A percentile compares a stretch with the other conserved stretches of the same genome.
Evolutionary conservation across 371 early-diverging fungal species (phyloP).

Genomic region (Rhizopus stolonifer): DNA sequence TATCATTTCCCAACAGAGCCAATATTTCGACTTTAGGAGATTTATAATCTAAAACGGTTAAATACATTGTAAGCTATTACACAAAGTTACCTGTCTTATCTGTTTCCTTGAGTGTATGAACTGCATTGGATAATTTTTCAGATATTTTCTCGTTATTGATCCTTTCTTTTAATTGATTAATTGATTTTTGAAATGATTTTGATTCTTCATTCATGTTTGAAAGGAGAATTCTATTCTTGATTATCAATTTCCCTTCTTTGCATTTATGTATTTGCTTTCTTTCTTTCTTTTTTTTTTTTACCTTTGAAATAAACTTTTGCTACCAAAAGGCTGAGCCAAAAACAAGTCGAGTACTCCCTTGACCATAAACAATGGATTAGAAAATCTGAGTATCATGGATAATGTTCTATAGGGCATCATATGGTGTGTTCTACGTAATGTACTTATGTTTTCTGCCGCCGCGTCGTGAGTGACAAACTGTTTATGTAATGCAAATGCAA

Average conservation of each 20-base stretch:
- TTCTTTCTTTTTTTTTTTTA: conserved; percentile 13
- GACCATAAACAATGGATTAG: conserved; percentile 65
- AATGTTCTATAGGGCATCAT: conserved; percentile 63
- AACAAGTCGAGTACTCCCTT: conserved; percentile 64
- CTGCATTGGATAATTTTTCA: conserved; percentile 55
- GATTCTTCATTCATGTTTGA: conserved; percentile 62
- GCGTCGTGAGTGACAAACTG: conserved; percentile 59
- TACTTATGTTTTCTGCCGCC: conserved; percentile 53
- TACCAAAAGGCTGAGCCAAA: conserved; percentile 70
- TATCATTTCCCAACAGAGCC: conserved; percentile 11
- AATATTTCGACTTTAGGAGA: conserved; percentile 6
- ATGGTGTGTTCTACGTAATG: conserved; percentile 54
- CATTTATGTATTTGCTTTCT: too few species aligned
- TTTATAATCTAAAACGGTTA: conserved; percentile 1
- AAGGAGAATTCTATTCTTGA: conserved; percentile 40
- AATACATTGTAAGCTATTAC: not conserved
- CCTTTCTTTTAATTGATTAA: conserved; percentile 40
- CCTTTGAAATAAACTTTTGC: conserved; percentile 62
- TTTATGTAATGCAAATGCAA: conserved; percentile 62
- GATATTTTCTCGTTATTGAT: conserved; percentile 48
- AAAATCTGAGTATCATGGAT: conserved; percentile 51
- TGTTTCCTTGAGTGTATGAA: conserved; percentile 35
- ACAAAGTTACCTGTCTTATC: conserved; percentile 8
- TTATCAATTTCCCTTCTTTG: not conserved
- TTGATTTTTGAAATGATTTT: conserved; percentile 50